Conservation (phyloP, 2,329 filamentous ascomycete species). For the Scedosporium boydii region DNA sequence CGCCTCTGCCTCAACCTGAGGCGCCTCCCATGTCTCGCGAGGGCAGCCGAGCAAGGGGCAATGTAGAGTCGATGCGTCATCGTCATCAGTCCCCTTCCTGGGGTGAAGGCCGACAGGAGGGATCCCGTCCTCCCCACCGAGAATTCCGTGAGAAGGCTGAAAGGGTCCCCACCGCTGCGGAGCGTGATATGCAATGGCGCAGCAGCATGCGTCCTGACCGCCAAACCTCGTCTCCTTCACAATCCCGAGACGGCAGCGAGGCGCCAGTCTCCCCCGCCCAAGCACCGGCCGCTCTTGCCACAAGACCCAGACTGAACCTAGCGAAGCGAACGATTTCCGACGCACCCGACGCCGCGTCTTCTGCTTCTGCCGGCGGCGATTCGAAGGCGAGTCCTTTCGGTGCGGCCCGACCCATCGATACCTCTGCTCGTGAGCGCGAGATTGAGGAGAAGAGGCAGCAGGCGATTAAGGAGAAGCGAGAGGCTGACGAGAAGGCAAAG, state of each 20-base stretch:
- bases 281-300: constrained; percentile 38
- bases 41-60: constrained; percentile 41
- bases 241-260: constrained; percentile 64
- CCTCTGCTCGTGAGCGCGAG: constrained; percentile 76
- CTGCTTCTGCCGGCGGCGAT: constrained; percentile 44
- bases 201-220: constrained; percentile 80
- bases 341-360: constrained; percentile 37
- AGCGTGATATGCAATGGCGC: constrained; percentile 91
- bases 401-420: constrained; percentile 88
- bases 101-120: constrained; percentile 69
- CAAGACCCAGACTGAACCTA: constrained; percentile 78
- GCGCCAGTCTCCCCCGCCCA: constrained; percentile 63
- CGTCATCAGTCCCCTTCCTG: constrained; percentile 62
- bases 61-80: constrained; percentile 50
- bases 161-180: constrained; percentile 73
- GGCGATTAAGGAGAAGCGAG: constrained; percentile 70
- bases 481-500: constrained; percentile 77
- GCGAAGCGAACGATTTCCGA: constrained; percentile 87
- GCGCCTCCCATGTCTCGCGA: constrained; percentile 41
- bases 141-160: constrained; percentile 57
- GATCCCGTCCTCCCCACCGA: constrained; percentile 68
- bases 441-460: constrained; percentile 81
- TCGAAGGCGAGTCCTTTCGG: constrained; percentile 90
- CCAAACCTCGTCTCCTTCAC: constrained; percentile 49
- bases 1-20: constrained; percentile 53